Base-by-base conservation (phyloP, 169 alveolate species). In the Plasmodium cynomolgi region DNA sequence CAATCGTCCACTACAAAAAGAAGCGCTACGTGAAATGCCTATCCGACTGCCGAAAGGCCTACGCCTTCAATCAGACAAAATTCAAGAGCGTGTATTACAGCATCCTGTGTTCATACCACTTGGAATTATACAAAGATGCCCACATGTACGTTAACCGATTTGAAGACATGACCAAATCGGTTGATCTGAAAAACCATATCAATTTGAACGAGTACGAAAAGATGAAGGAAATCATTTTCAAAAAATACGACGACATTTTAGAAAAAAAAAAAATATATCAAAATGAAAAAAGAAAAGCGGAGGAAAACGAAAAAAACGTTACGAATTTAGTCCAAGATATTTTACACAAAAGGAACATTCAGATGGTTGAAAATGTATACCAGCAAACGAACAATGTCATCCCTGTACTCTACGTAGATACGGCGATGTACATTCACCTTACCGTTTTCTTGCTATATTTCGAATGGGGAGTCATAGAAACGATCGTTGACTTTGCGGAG, bases 151-250 rank as follows among this genome's bases (percentile, higher is more conserved):
- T 90, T 37, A 80, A 80, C n/a, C 20, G 26, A 8, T 90, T 90
- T 90, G 94, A 90, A 26, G 84, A 80, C 13, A 23, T 90, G 17
- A 37, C 83, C 62, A 33, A 90, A 90, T 47, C 80, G 68, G 47
- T 79, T 62, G 83, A 79, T 17, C 50, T 90, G 29, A 68, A 68
- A 80, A 31, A 47, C 15, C 47, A 15, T 5, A 44, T 90, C 47
- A 90, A 90, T 41, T n/a, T 90, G 83, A 79, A 77, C 3, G 94
- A 90, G 9, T 90, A 90, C 54, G 79, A 80, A 90, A 90, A 80
- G 71, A 47, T 90, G 31, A 90, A 90, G 71, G 34, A 79, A 4
- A 81, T 79, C 26, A 73, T 90, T 20, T 39, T 81, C 31, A 29
- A 50, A 90, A 90, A 90, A 44, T 90, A 90, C 81, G 91, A 79